These are phyloP conservation scores for Auriscalpium microsporum DNA, from an alignment of 768 basidiomycete genomes.

Conservation along the genomic window DNA sequence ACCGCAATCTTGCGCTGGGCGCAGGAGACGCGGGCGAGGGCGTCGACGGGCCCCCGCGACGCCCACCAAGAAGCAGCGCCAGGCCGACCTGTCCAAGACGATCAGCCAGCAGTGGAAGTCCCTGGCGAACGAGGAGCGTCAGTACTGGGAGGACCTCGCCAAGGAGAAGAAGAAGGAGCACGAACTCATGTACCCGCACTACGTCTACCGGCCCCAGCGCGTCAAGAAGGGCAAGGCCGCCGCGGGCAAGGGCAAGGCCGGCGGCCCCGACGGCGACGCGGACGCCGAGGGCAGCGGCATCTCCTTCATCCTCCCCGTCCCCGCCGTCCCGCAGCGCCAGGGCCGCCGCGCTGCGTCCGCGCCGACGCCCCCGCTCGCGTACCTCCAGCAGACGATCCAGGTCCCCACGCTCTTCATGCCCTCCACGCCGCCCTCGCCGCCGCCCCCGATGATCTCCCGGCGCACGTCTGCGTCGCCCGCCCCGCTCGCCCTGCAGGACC, in stretches of 20 bases:
- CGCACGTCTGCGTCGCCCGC: conserved; percentile 29
- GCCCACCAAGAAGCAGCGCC: conserved; percentile 63
- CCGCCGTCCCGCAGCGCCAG: conserved; percentile 20
- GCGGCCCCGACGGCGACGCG: conserved; percentile 27
- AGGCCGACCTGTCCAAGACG: conserved; percentile 73
- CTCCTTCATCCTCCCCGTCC: conserved; percentile 31
- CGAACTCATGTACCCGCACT: conserved; percentile 64
- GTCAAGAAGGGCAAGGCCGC: conserved; percentile 46
- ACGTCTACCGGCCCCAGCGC: conserved; percentile 72
- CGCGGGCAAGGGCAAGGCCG: conserved; percentile 39
- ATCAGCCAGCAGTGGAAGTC: conserved; percentile 78
- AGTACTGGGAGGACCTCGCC: conserved; percentile 69
- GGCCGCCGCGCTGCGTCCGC: conserved; percentile 43
- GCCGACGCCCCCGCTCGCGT: conserved; percentile 56
- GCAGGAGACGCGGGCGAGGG: conserved; percentile 22
- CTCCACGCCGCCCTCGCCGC: conserved; percentile 58
- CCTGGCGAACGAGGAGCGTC: conserved; percentile 53
- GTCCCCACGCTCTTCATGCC: conserved; percentile 58
- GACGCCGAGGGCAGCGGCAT: conserved; percentile 29
- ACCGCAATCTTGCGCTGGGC: conserved; percentile 49
- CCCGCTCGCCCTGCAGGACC: conserved; percentile 13
- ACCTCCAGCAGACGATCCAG: conserved; percentile 58
- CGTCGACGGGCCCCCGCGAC: conserved; percentile 1
- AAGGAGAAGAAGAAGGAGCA: conserved; percentile 79
- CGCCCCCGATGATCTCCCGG: conserved; percentile 50